These are phyloP conservation scores for Talaromyces sp. DNA, from an alignment of 2,329 filamentous ascomycete genomes.

Conservation along the genomic window DNA sequence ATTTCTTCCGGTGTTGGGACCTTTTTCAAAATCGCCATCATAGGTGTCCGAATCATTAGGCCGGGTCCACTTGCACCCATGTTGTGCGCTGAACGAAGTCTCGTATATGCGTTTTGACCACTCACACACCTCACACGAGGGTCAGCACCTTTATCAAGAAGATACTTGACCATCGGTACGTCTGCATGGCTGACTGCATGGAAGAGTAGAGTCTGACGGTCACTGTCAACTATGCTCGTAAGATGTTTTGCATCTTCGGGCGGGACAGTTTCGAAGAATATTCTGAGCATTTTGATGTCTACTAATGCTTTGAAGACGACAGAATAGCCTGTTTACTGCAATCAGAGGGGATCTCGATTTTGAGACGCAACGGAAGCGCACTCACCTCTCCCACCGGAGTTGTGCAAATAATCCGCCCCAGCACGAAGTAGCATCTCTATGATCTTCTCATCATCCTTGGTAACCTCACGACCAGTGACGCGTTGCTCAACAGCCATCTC, in stretches of 20 bases:
- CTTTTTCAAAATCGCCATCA: background rate
- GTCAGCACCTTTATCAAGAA: background rate
- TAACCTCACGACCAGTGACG: background rate
- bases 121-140: background rate
- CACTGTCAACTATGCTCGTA: background rate
- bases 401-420: constrained; percentile 2
- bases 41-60: background rate
- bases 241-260: background rate
- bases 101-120: background rate
- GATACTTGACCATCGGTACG: background rate
- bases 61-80: background rate
- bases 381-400: constrained; percentile 1
- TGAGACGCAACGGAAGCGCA: background rate
- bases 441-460: background rate
- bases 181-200: background rate
- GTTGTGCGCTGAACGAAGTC: background rate
- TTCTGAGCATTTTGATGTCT: background rate
- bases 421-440: background rate
- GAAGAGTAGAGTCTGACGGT: background rate
- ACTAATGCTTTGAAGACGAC: background rate
- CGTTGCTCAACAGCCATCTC: constrained; percentile 1
- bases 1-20: background rate
- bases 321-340: background rate
- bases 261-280: background rate
- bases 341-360: background rate